These are phyloP conservation scores for Tubosaeta brunneosetosa DNA, from an alignment of 768 basidiomycete genomes.

Conservation along the genomic window DNA sequence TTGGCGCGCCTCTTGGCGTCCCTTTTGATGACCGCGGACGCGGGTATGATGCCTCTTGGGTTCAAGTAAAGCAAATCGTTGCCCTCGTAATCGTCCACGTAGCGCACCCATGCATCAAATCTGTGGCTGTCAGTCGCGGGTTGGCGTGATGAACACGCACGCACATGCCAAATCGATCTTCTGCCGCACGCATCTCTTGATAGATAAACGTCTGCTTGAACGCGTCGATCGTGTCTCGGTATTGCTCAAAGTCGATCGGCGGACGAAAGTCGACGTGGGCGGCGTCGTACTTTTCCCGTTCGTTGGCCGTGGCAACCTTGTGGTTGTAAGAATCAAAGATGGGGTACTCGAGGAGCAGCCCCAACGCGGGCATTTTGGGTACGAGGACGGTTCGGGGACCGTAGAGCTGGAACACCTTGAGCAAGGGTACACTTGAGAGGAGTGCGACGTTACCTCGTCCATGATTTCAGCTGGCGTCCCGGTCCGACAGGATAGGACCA, in stretches of 20 bases:
- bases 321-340: conserved; percentile 76
- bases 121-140: conserved; percentile 31
- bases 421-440: not conserved
- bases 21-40: conserved; percentile 59
- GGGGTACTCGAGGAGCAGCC: conserved; percentile 85
- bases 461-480: conserved; percentile 70
- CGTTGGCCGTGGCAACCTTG: conserved; percentile 41
- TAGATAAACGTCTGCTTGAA: conserved; percentile 91
- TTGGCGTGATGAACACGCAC: conserved; percentile 27
- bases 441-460: conserved; percentile 48
- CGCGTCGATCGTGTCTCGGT: conserved; percentile 61
- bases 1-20: conserved; percentile 47
- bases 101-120: conserved; percentile 81
- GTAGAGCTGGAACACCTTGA: conserved; percentile 53
- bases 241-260: conserved; percentile 64
- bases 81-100: conserved; percentile 71
- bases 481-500: conserved; percentile 77
- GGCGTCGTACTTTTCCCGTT: conserved; percentile 42
- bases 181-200: conserved; percentile 77
- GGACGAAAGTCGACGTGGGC: conserved; percentile 62
- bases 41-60: conserved; percentile 70
- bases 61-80: conserved; percentile 78
- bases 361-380: conserved; percentile 95
- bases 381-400: conserved; percentile 73
- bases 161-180: conserved; percentile 72